Evolutionary conservation across 208 protist species (phyloP), one percentile per base, ranked within the genome.

Genomic region (Trypanosoma lewisi): DNA sequence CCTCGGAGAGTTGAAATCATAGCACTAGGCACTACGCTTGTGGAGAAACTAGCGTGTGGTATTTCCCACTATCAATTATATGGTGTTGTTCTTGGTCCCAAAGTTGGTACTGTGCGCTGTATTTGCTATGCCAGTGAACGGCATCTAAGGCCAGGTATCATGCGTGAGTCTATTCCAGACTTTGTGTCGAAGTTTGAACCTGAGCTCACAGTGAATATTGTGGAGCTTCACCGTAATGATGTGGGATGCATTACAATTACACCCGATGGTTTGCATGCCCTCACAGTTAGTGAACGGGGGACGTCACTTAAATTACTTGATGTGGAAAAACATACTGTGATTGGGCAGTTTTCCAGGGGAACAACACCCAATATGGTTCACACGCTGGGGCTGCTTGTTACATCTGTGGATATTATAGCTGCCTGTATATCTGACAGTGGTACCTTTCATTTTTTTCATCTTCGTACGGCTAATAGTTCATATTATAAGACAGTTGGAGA

Each of bases 211-310:
- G 52, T 41, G 21, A 66, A 60, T 5, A 27, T 56, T 23, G 41
- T 73, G 17, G 59, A 75, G 44, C 7, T 75, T 27, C 67, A 75
- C 28, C 48, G 41, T 11, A 61, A 78, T 36, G 64, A 78, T 4
- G 64, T 91, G 31, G 75, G 80, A 44, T 73, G 73, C 31, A 79
- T 91, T 57, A 67, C 81, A 33, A 80, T 87, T 61, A 82, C 76
- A 8, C 41, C 73, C 11, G 81, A 91, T 50, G 84, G 84, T 27
- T 65, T 53, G 21, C 75, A 63, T 44, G 84, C 74, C 8, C 75
- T 91, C 45, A 83, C 79, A 7, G 83, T 87, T 55, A 80, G 84
- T 63, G 75, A 78, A 45, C 67, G 78, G 8, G 80, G 80, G 41
- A 87, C 79, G 49, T 67, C 64, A 28, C 61, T 91, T 2, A 77